Evolutionary conservation across 2,329 filamentous ascomycete species (phyloP).

Genomic region (Fusarium torreyae): DNA sequence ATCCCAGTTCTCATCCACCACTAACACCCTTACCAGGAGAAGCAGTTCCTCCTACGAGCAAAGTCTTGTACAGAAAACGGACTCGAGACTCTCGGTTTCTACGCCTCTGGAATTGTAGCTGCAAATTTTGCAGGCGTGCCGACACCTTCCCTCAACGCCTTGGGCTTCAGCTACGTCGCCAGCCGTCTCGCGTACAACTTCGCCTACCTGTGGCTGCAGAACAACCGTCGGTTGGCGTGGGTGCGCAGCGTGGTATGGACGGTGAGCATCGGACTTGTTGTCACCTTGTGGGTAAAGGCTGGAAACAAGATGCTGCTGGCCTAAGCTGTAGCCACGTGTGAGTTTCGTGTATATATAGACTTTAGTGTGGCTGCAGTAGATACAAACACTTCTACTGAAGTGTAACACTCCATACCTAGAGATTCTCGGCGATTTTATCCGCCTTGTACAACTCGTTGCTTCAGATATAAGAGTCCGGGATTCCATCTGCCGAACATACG

Average conservation of each 20-base stretch:
- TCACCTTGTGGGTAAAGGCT: conserved; percentile 60
- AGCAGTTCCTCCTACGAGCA: conserved; percentile 68
- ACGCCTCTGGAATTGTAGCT: conserved; percentile 61
- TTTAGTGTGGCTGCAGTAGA: not conserved
- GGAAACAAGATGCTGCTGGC: conserved; percentile 48
- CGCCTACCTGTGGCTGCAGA: conserved; percentile 61
- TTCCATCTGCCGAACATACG: conserved; percentile 29
- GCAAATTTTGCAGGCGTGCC: conserved; percentile 62
- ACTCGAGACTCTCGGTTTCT: conserved; percentile 62
- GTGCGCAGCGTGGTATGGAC: conserved; percentile 59
- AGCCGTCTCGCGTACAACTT: conserved; percentile 59
- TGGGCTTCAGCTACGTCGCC: conserved; percentile 59
- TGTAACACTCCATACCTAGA: not conserved
- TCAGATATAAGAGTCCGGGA: conserved; percentile 20
- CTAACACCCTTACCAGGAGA: conserved; percentile 55
- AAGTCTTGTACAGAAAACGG: conserved; percentile 65
- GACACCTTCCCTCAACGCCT: conserved; percentile 56
- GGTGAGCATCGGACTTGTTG: conserved; percentile 52
- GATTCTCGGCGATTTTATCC: conserved; percentile 27
- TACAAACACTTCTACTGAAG: not conserved
- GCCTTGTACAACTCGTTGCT: conserved; percentile 19
- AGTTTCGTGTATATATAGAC: not conserved
- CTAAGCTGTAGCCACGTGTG: conserved; percentile 8
- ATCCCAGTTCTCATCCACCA: not conserved
- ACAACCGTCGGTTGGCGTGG: conserved; percentile 56